Base-by-base conservation (phyloP, 306 rosid genomes). In the Cucurbita argyrosperma region DNA sequence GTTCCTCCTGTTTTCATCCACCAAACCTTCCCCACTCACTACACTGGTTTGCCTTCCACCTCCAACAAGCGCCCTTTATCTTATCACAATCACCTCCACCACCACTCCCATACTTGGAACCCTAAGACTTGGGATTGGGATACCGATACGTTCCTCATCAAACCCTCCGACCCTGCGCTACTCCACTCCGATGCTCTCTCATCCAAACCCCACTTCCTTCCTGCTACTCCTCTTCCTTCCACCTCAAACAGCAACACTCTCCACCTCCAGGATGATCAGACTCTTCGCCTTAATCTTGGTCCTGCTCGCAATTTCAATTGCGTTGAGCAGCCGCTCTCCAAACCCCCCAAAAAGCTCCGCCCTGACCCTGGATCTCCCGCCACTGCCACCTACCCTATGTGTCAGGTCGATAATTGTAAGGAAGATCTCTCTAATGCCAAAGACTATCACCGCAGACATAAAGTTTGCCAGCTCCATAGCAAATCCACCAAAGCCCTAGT, bases 381-480 rank as follows among this genome's bases (percentile, higher is more conserved):
- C 18, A 83, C 65, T 50, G 35, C 80, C 77, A 81, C 85, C 76
- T 90, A 84, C 68, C 97, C 96, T 37, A 84, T 84, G 87, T 92
- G 97, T 52, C 97, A 92, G 76, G 97, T 92, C 11, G 97, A 92
- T 76, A 83, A 87, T 83, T 92, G 98, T 14, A 84, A 76, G 68
- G 91, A 90, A 77, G 91, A 92, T 90, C 90, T 92, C 7, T 87
- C 98, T 0, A 75, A 43, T 61, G 98, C 96, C 0, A 92, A 92
- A 74, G 96, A 92, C 82, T 92, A 92, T 72, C 98, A 92, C 66
- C 87, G 98, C 40, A 83, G 98, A 4, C 98, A 92, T 59, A 92
- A 92, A 58, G 98, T 92, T 3, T 92, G 98, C 54, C 90, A 92
- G 85, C 21, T 85, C 78, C 98, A 92, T 23, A 87, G 96, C 76